A percentile compares a stretch with the other conserved stretches of the same genome.
These are phyloP conservation scores for Prunus davidiana DNA, from an alignment of 306 rosid genomes.

Conservation along the genomic window DNA sequence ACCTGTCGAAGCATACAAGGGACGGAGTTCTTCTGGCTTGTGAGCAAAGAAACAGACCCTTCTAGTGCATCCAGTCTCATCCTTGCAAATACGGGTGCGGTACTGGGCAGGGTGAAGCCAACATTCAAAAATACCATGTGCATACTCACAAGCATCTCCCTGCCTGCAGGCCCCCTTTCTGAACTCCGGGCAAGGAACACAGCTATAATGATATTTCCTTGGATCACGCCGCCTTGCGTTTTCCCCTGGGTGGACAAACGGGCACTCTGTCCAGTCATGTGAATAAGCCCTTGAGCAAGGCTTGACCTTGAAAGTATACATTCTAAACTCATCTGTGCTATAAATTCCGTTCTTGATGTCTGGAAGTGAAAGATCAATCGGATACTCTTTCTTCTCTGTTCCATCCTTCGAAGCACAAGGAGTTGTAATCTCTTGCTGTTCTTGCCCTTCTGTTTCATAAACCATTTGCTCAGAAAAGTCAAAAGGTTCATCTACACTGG, in stretches of 20 bases:
- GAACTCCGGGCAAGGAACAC: slow-evolving; percentile 88
- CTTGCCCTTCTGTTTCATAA: slow-evolving; percentile 28
- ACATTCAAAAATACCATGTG: slow-evolving; percentile 87
- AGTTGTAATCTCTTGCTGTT: slow-evolving; percentile 27
- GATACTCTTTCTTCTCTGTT: slow-evolving; percentile 65
- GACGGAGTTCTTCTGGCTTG: slow-evolving; percentile 78
- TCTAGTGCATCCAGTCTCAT: slow-evolving; percentile 63
- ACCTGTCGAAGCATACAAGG: slow-evolving; percentile 78
- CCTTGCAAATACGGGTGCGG: slow-evolving; percentile 87
- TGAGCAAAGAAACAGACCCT: slow-evolving; percentile 94
- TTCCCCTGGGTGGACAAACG: slow-evolving; percentile 90
- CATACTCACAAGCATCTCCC: slow-evolving; percentile 82
- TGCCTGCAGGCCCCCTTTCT: slow-evolving; percentile 73
- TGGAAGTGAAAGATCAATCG: slow-evolving; percentile 72
- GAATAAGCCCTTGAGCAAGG: slow-evolving; percentile 96
- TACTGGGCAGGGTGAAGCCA: slow-evolving; percentile 98
- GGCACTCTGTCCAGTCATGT: slow-evolving; percentile 97
- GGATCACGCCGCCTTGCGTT: slow-evolving; percentile 94
- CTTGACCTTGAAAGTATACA: slow-evolving; percentile 79
- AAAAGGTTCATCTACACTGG: slow-evolving; percentile 23
- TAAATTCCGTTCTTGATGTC: slow-evolving; percentile 80
- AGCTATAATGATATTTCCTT: slow-evolving; percentile 66
- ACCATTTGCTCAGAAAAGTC: slow-evolving; percentile 26
- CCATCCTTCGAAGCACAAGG: slow-evolving; percentile 44
- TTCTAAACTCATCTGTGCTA: slow-evolving; percentile 86